Evolutionary conservation across 805 yeast genomes (phyloP), one percentile per base, ranked within the genome.

Genomic region (Cyberlindnera xylosilytica): DNA sequence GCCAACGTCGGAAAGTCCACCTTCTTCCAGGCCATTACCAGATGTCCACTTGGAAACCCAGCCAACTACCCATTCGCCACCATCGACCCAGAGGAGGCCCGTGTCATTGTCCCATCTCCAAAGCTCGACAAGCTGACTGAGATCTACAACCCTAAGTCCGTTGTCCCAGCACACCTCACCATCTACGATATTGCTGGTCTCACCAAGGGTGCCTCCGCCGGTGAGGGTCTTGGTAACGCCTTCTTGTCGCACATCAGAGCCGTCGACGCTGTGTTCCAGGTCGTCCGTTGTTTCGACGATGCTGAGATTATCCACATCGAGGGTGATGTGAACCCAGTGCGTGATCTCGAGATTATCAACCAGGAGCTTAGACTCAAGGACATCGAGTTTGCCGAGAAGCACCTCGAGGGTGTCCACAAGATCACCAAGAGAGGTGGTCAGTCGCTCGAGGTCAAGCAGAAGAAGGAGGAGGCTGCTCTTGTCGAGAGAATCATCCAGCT

Each of bases 11-110:
- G 99, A 58, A 93, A 93, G 68, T 88, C 97, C 12, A 91, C 98
- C 7, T 89, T 91, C 66, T 91, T 91, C 79, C 98, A 93, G 69
- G 96, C 97, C 43, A 85, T 93, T 61, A 91, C 98, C 43, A 81
- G 83, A 68, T 87, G 90, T 54, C 88, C 90, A 36, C 72, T 93
- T 53, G 98, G 99, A 50, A 89, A 77, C 71, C 98, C 99, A 43
- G 99, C 98, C 45, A 91, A 91, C 67, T 91, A 90, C 65, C 99
- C 99, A 20, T 91, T 88, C 64, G 99, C 99, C 33, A 91, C 99
- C 43, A 89, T 89, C 68, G 97, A 91, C 56, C 98, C 99, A 41
- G 98, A 93, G 71, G 97, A 91, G 72, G 97, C 98, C 36, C 81
- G 95, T 64, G 96, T 91, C 42, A 79, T 82, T 53, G 98, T 93